phyloP scores from a whole-genome alignment of 768 basidiomycete genomes.

The Coprinopsis cinerea region DNA sequence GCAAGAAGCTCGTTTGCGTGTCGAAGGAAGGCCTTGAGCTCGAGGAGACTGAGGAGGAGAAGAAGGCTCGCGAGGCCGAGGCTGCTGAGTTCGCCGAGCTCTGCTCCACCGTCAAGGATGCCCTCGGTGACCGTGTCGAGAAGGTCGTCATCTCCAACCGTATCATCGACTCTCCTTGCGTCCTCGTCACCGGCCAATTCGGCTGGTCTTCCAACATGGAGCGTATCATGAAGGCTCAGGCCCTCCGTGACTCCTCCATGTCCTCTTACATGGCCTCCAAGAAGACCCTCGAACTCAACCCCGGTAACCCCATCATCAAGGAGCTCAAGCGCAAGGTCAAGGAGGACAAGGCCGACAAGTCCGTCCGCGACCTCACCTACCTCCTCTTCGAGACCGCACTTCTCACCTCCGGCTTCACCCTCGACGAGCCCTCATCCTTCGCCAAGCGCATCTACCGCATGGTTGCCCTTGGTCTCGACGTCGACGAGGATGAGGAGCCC shows the following conservation, averaged over 20 bases:
- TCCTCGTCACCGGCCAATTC: slow-evolving; percentile 97
- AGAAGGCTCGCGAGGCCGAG: slow-evolving; percentile 84
- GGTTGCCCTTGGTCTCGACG: slow-evolving; percentile 90
- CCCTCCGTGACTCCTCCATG: slow-evolving; percentile 93
- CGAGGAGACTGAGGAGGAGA: slow-evolving; percentile 98
- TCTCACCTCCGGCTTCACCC: slow-evolving; percentile 90
- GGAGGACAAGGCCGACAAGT: slow-evolving; percentile 98
- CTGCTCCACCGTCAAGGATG: slow-evolving; percentile 94
- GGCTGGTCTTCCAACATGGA: slow-evolving; percentile 99
- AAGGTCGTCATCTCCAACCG: slow-evolving; percentile 98
- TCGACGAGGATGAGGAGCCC: slow-evolving; percentile 67
- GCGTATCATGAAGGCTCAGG: slow-evolving; percentile 99
- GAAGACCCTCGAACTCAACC: slow-evolving; percentile 98
- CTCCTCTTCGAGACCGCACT: slow-evolving; percentile 96
- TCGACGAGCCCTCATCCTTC: slow-evolving; percentile 93
- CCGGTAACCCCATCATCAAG: slow-evolving; percentile 86
- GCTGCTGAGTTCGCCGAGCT: slow-evolving; percentile 78
- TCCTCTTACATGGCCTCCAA: slow-evolving; percentile 99
- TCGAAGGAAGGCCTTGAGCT: slow-evolving; percentile 99
- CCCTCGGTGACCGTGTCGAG: slow-evolving; percentile 98
- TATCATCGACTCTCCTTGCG: slow-evolving; percentile 94
- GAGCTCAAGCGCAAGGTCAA: slow-evolving; percentile 93
- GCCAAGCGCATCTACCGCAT: slow-evolving; percentile 96
- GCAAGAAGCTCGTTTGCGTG: slow-evolving; percentile 95
- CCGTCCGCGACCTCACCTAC: slow-evolving; percentile 93